phyloP scores from a whole-genome alignment of 495 filamentous ascomycete species.

The Aspergillus baeticus region DNA sequence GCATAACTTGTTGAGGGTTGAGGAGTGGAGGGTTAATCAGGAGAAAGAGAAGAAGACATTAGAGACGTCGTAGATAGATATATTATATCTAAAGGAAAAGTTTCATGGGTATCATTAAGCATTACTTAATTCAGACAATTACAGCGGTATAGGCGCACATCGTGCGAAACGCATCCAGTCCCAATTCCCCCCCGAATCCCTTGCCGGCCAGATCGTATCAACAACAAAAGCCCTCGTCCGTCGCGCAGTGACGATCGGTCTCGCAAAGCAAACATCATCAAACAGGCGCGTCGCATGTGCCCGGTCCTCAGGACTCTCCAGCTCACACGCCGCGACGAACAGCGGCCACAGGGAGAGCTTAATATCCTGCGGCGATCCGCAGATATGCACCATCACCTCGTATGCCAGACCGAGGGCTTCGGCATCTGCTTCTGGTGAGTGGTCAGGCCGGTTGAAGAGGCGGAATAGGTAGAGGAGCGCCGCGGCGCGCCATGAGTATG shows the following conservation, averaged over 20 bases:
- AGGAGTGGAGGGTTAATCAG: neutral
- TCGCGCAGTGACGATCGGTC: neutral
- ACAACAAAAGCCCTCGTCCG: neutral
- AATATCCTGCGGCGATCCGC: neutral
- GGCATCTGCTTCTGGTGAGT: neutral
- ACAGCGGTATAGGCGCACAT: neutral
- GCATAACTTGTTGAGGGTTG: conserved; percentile 25
- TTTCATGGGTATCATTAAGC: too few relatives aligned
- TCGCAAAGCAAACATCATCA: neutral
- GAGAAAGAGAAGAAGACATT: neutral
- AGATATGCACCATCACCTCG: neutral
- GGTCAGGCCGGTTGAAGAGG: neutral
- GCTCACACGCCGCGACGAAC: neutral
- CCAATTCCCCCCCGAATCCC: neutral
- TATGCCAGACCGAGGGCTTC: neutral
- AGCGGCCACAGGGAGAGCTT: conserved; percentile 2
- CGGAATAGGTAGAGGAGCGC: neutral
- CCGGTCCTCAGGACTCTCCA: neutral
- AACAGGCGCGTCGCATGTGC: neutral
- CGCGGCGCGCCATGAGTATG: neutral
- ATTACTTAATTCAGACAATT: neutral
- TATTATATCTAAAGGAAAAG: too few relatives aligned
- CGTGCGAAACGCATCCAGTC: neutral
- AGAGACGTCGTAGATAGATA: too few relatives aligned
- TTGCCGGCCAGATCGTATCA: neutral